phyloP scores from a whole-genome alignment of 1,139 yeast genomes.

The Sugiyamaella sp. region DNA sequence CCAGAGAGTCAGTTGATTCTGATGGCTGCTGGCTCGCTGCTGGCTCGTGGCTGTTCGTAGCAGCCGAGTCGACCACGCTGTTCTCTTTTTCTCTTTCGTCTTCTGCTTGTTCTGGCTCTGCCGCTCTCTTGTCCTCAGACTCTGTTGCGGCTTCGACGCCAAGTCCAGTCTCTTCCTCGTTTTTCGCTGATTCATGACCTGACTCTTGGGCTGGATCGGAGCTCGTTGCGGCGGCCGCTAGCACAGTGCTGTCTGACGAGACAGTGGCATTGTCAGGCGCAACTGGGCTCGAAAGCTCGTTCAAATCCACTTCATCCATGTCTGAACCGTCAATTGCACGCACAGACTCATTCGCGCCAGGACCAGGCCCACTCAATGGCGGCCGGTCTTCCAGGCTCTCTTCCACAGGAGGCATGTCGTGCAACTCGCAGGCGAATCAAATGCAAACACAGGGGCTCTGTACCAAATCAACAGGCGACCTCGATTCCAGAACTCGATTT shows the following conservation, averaged over 20 bases:
- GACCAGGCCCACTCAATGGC: not conserved
- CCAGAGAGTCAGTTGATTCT: not conserved
- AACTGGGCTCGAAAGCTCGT: not conserved
- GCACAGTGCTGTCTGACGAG: not conserved
- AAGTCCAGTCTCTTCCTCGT: not conserved
- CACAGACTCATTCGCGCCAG: not conserved
- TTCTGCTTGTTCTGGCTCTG: no score
- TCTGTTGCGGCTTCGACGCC: not conserved
- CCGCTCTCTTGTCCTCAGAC: not conserved
- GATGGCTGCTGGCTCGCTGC: no score
- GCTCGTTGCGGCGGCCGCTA: not conserved
- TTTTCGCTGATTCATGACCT: not conserved
- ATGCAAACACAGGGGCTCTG: not conserved
- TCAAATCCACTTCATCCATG: slow-evolving; percentile 11
- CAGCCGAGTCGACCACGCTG: no score
- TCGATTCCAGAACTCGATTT: not conserved
- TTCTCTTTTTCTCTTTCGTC: not conserved
- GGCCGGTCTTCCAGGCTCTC: slow-evolving; percentile 1
- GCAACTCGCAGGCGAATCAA: not conserved
- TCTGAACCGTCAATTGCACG: not conserved
- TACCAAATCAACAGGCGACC: not conserved
- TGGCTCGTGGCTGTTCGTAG: no score
- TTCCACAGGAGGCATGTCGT: not conserved
- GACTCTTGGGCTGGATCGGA: not conserved
- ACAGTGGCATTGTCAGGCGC: slow-evolving; percentile 1